Base-by-base conservation (phyloP, 1,284 basidiomycete genomes). In the Apiotrichum porosum region DNA sequence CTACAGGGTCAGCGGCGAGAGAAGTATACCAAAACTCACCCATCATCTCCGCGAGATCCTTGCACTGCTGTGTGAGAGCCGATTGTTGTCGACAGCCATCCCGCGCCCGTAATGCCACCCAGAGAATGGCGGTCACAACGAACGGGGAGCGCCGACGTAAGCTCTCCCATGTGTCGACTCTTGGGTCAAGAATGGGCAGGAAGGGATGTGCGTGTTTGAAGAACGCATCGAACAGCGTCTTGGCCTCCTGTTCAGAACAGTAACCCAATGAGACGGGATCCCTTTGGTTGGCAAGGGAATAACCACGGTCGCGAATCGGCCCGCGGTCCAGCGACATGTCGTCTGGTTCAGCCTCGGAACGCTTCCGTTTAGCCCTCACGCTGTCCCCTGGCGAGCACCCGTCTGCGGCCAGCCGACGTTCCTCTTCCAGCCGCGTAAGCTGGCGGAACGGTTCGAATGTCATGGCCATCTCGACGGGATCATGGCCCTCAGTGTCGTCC, bases 21-120 rank as follows among this genome's bases (percentile, higher is more conserved):
- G n/a, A n/a, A n/a, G n/a, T n/a, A n/a, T n/a, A n/a, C n/a, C n/a
- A n/a, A n/a, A 44, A 40, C 42, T 57, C 54, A 19, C 36, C 47
- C 50, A 65, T 60, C 4, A 49, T 37, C 37, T 62, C 61, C 3
- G 59, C 59, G 46, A 60, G 56, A n/a, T 58, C 57, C 32, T 48
- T 43, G 12, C 44, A 51, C 30, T 33, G 48, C 30, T 51, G 42
- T 6, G 50, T 44, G 9, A 60, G 41, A 3, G 47, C 50, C 12
- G 56, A 61, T 0, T 47, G 31, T 12, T 37, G 40, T 0, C 40
- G 24, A n/a, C 49, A 37, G 2, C 44, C 44, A 18, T 51, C 49
- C 1, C 44, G 44, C 2, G 40, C 44, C 4, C 49, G 49, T 6
- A 42, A 19, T 22, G 21, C 56, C 6, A 62, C 56, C n/a, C 52